A percentile compares a stretch with the other conserved stretches of the same genome.
Conservation (phyloP, 768 basidiomycete species). For the Rhodotorula diobovata region DNA sequence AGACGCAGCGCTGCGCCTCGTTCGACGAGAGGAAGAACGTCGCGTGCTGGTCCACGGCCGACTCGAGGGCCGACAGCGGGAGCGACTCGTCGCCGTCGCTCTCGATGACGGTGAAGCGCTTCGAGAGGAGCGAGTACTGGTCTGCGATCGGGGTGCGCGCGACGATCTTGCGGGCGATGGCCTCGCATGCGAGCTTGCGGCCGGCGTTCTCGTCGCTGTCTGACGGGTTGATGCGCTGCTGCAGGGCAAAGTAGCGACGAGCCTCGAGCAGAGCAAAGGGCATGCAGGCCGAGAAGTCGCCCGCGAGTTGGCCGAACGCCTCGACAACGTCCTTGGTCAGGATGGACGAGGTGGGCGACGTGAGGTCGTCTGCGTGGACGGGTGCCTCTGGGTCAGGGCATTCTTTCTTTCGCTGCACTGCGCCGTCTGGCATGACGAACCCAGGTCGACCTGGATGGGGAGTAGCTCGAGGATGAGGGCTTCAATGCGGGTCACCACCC, state of each 20-base stretch:
- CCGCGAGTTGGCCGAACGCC: slow-evolving; percentile 35
- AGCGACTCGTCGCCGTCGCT: slow-evolving; percentile 41
- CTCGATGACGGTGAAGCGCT: slow-evolving; percentile 38
- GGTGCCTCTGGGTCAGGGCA: too few relatives aligned
- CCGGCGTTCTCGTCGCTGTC: slow-evolving; percentile 43
- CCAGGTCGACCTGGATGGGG: slow-evolving; percentile 40
- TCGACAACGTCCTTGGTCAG: slow-evolving; percentile 38
- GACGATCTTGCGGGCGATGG: slow-evolving; percentile 35
- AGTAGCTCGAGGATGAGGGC: slow-evolving; percentile 40
- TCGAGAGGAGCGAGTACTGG: slow-evolving; percentile 31
- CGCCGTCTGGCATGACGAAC: too few relatives aligned
- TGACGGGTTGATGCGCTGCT: slow-evolving; percentile 36
- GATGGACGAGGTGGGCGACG: slow-evolving; percentile 34
- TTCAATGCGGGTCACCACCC: slow-evolving; percentile 28
- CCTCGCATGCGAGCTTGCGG: slow-evolving; percentile 36
- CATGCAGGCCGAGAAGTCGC: slow-evolving; percentile 39
- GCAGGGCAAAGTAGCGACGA: slow-evolving; percentile 24
- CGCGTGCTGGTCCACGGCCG: slow-evolving; percentile 41
- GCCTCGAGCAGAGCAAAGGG: slow-evolving; percentile 43
- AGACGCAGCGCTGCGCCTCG: slow-evolving; percentile 41
- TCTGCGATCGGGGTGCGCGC: slow-evolving; percentile 20
- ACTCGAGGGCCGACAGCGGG: slow-evolving; percentile 39
- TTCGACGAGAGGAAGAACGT: slow-evolving; percentile 41
- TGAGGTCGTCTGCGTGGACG: slow-evolving; percentile 28
- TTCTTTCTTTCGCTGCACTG: too few relatives aligned